Base-by-base conservation (phyloP, 2,329 filamentous ascomycete genomes). In the Paracoccidioides lutzii region DNA sequence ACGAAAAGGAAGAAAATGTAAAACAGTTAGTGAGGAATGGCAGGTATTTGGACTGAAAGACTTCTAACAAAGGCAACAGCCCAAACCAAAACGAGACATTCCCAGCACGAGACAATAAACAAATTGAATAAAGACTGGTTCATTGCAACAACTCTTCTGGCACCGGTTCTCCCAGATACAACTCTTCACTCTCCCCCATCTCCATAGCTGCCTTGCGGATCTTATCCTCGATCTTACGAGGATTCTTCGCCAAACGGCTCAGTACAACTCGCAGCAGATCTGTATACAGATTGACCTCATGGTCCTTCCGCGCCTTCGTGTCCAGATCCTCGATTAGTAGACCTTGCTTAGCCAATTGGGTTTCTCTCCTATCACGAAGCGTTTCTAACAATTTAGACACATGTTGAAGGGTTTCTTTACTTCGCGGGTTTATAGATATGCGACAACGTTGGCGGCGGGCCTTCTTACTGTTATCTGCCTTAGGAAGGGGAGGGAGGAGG, bases 311-410 rank as follows among this genome's bases (percentile, higher is more conserved):
- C 52, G 74, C 70, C 5, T 65, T 61, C 5, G 66, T 65, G 45
- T 69, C 69, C 22, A 73, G 64, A 32, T 70, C 65, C 4, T 72
- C 66, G 15, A 71, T 41, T 35, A 57, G 64, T 22, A 69, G 55
- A 0, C 69, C 70, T 22, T 69, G 66, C 3, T 62, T 62, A 38
- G 65, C 60, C 22, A 71, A 62, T 22, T 62, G 59, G 30, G 66
- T 60, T 15, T 64, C 61, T 57, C 72, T 72, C 52, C 66, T 66
- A 7, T 71, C 65, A 37, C 69, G 70, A n/a, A 78, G 65, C 44
- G 70, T 61, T 32, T 71, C 65, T 4, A 78, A 64, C n/a, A 78
- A 66, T 12, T 67, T 68, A n/a, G 69, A 67, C 8, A 79, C 71
- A 46, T 72, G 67, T 3, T 64, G 63, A 38, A 78, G 70, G 52